These are phyloP conservation scores for Metrosideros polymorpha DNA, from an alignment of 441 rosid species.

Conservation along the genomic window DNA sequence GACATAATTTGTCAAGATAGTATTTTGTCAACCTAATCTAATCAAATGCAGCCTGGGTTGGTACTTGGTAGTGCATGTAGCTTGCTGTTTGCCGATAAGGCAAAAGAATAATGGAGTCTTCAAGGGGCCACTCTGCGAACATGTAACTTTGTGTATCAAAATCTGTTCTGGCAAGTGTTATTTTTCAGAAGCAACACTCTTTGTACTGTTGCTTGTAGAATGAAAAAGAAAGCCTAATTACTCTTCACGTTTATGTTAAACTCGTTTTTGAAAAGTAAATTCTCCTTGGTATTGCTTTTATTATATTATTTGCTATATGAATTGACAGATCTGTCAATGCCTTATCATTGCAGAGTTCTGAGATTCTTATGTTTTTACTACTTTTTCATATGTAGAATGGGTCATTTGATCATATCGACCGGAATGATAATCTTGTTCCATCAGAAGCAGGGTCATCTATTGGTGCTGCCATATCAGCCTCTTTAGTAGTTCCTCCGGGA, in stretches of 20 bases:
- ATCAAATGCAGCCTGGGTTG: not conserved
- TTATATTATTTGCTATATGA: not conserved
- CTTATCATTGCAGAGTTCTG: not conserved
- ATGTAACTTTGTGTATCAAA: not conserved
- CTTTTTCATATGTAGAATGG: conserved; percentile 26
- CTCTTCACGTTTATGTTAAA: not conserved
- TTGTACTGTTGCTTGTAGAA: not conserved
- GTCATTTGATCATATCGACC: conserved; percentile 39
- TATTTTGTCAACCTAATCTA: not conserved
- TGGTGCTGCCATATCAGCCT: conserved; percentile 67
- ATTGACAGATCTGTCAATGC: too few species aligned
- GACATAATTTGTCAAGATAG: not conserved
- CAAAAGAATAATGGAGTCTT: not conserved
- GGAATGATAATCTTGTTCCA: conserved; percentile 14
- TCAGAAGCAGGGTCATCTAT: conserved; percentile 54
- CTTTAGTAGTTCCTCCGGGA: conserved; percentile 46
- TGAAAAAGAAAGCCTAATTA: not conserved
- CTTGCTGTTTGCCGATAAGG: not conserved
- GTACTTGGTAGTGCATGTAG: not conserved
- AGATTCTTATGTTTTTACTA: not conserved
- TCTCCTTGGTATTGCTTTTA: not conserved
- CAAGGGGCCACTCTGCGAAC: not conserved
- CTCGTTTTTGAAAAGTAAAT: not conserved
- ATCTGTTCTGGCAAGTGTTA: not conserved
- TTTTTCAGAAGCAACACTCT: not conserved